Base-by-base conservation (phyloP, 305 asterid species). In the Caryopteris hybrid region DNA sequence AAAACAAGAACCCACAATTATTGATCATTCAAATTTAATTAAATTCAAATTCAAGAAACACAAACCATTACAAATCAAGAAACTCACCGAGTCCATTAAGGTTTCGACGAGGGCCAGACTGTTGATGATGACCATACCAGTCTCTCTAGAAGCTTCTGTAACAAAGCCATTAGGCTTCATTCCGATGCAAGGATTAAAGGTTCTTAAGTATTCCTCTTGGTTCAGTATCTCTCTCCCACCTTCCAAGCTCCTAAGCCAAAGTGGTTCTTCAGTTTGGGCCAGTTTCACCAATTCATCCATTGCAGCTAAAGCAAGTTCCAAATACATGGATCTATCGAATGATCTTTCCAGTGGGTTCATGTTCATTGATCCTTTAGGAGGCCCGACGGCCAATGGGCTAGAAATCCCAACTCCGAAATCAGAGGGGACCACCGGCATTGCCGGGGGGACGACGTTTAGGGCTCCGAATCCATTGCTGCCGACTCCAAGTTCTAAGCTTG, bases 61-160 rank as follows among this genome's bases (percentile, higher is more conserved):
- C n/a, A n/a, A n/a, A 25, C 2, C 31, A 25, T 25, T 1, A 25
- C 31, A 2, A 38, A 16, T 23, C 12, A 13, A 23, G 20, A 33
- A 20, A 79, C 97, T 83, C 41, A 94, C 99, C 43, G 94, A 80
- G 62, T 95, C 98, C 98, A 95, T 89, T 14, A 95, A 61, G 36
- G 97, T 95, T 73, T 95, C 98, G 13, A 91, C 98, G 7, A 95
- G 96, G 48, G 97, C 98, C 74, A 91, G 68, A 69, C 97, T 83
- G 70, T 91, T 89, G 81, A 95, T 88, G 71, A 91, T 91, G 0
- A 95, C 96, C 84, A 85, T 75, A 5, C 95, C 98, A n/a, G 75
- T 79, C 67, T 86, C 98, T 72, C 96, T 84, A 0, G 99, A 80
- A 0, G 97, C 97, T 80, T 91, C 99, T 1, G 88, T 50, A 5